Conservation (phyloP, 768 basidiomycete genomes). For the Leccinum olivaceopallidum region DNA sequence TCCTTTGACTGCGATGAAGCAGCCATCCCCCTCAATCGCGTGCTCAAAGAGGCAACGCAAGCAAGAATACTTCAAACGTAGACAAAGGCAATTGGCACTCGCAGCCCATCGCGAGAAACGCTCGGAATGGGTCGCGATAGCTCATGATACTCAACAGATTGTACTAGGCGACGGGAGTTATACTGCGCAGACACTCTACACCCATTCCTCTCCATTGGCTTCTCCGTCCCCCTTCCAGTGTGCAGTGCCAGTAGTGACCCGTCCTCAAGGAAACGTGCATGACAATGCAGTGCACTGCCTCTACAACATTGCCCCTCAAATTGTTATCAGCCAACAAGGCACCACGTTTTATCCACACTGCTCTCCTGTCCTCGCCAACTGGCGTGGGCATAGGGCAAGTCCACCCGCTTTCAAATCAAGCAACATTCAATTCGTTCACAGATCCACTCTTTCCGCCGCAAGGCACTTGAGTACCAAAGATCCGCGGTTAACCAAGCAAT, state of each 20-base stretch:
- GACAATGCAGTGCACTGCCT: constrained; percentile 8
- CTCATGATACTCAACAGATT: constrained; percentile 38
- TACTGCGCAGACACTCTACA: constrained; percentile 29
- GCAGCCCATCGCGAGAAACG: constrained; percentile 27
- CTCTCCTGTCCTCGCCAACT: constrained; percentile 36
- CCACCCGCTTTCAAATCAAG: constrained; percentile 12
- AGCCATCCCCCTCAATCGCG: constrained; percentile 17
- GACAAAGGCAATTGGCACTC: constrained; percentile 21
- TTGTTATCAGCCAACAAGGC: constrained; percentile 37
- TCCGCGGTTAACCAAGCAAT: constrained; percentile 11
- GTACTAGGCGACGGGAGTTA: constrained; percentile 44
- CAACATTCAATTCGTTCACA: constrained; percentile 30
- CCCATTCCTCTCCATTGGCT: constrained; percentile 5
- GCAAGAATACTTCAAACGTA: constrained; percentile 23
- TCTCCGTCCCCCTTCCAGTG: constrained; percentile 20
- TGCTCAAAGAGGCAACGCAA: constrained; percentile 23
- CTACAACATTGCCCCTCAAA: constrained; percentile 39
- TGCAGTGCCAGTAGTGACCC: constrained; percentile 9
- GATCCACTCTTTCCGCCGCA: constrained; percentile 36
- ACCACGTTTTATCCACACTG: constrained; percentile 44
- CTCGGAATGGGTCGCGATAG: constrained; percentile 34
- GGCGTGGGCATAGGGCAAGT: constrained; percentile 27
- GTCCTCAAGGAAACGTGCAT: constrained; percentile 5
- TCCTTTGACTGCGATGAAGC: constrained; percentile 27
- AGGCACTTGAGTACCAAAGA: constrained; percentile 24